Conservation (phyloP, 805 yeast species). For the Lachancea nothofagi region DNA sequence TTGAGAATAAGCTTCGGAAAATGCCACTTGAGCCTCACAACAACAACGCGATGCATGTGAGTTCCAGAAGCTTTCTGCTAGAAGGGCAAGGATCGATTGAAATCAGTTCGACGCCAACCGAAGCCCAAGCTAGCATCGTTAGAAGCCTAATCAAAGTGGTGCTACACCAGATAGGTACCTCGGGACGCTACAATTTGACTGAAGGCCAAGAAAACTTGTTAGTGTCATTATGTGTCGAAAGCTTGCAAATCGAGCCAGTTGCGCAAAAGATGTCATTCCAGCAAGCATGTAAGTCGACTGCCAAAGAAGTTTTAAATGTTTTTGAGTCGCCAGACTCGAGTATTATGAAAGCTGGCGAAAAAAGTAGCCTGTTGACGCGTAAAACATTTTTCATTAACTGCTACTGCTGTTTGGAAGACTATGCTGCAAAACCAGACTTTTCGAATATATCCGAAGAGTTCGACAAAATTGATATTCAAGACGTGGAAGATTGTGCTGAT, state of each 20-base stretch:
- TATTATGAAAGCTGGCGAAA: neutral
- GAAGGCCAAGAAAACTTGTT: conserved; percentile 24
- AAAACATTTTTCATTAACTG: conserved; percentile 4
- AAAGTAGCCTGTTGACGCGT: neutral
- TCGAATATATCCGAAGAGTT: conserved; percentile 22
- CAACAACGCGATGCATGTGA: conserved; percentile 11
- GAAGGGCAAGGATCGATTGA: conserved; percentile 28
- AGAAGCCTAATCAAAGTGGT: conserved; percentile 22
- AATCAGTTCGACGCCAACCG: conserved; percentile 23
- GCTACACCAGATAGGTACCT: conserved; percentile 16
- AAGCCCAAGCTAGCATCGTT: conserved; percentile 21
- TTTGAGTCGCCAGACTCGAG: neutral
- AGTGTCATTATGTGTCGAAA: conserved; percentile 24
- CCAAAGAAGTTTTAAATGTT: neutral
- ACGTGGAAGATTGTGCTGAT: conserved; percentile 5
- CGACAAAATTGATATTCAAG: conserved; percentile 29
- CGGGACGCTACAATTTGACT: conserved; percentile 10
- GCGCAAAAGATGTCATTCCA: conserved; percentile 8
- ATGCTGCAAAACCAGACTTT: conserved; percentile 4
- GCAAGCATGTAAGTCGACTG: neutral
- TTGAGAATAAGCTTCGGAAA: conserved; percentile 14
- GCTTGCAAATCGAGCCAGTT: conserved; percentile 15
- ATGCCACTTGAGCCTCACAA: conserved; percentile 3
- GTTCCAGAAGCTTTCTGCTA: conserved; percentile 14
- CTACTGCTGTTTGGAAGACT: conserved; percentile 16